Conservation (phyloP, 2,329 filamentous ascomycete species). For the Penicillium sp. region DNA sequence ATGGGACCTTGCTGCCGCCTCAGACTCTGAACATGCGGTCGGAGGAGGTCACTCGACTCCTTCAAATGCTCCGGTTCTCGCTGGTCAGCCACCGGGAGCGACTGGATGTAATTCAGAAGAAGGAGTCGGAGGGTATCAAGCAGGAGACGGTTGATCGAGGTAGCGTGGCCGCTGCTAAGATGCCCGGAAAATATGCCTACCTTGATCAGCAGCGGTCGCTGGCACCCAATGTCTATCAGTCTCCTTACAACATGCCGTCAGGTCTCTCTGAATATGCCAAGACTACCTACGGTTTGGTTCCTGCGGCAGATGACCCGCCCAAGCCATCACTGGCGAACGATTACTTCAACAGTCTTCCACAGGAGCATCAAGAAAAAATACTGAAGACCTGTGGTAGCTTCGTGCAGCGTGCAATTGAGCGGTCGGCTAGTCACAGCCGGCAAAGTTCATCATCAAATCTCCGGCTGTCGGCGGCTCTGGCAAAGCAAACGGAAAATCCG, state of each 20-base stretch:
- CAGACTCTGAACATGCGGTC: constrained; percentile 39
- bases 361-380: constrained; percentile 36
- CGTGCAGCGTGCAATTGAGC: constrained; percentile 33
- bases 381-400: constrained; percentile 37
- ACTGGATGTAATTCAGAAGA: constrained; percentile 33
- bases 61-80: constrained; percentile 40
- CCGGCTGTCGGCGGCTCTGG: constrained; percentile 32
- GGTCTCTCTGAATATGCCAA: constrained; percentile 38
- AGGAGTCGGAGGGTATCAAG: constrained; percentile 29
- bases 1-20: constrained; percentile 32
- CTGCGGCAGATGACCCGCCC: constrained; percentile 28
- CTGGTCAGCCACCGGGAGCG: constrained; percentile 34
- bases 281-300: constrained; percentile 31
- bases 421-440: constrained; percentile 31
- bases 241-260: constrained; percentile 38
- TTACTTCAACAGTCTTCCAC: constrained; percentile 34
- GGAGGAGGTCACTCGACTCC: constrained; percentile 36
- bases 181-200: constrained; percentile 34
- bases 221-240: constrained; percentile 35
- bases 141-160: constrained; percentile 27
- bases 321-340: constrained; percentile 37
- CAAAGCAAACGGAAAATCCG: constrained; percentile 34
- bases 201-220: constrained; percentile 34
- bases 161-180: constrained; percentile 25
- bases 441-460: constrained; percentile 33